These are phyloP conservation scores for Periconia sp. DNA, from an alignment of 2,329 filamentous ascomycete genomes.

Conservation along the genomic window DNA sequence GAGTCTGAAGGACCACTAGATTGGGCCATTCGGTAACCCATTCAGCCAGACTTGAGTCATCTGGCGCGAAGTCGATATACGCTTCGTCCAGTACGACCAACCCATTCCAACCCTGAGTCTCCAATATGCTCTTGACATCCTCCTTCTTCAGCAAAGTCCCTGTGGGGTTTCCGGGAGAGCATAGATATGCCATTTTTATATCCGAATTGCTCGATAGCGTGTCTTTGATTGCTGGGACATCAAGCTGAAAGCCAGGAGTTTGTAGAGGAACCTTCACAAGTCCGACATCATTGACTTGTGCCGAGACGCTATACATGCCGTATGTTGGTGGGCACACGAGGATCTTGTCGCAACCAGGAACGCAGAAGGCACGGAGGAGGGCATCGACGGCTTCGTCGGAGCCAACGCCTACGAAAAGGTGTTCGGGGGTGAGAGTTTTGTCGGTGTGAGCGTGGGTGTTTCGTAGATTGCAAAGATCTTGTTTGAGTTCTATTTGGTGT, in stretches of 20 bases:
- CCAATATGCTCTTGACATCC: conserved; percentile 72
- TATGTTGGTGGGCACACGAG: conserved; percentile 96
- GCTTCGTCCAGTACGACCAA: conserved; percentile 92
- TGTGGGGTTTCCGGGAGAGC: conserved; percentile 94
- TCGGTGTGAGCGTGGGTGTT: conserved; percentile 81
- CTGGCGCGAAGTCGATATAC: conserved; percentile 90
- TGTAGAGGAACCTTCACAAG: conserved; percentile 85
- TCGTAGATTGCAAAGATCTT: conserved; percentile 81
- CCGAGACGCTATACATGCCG: conserved; percentile 96
- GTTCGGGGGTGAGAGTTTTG: conserved; percentile 72
- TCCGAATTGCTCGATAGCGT: conserved; percentile 63
- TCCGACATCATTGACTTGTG: conserved; percentile 87
- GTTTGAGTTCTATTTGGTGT: conserved; percentile 85
- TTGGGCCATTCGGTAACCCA: conserved; percentile 94
- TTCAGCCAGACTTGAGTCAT: conserved; percentile 79
- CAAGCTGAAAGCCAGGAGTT: conserved; percentile 70
- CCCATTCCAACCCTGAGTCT: conserved; percentile 93
- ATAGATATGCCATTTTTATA: conserved; percentile 90
- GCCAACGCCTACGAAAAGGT: conserved; percentile 93
- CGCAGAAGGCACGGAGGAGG: conserved; percentile 88
- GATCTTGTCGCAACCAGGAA: conserved; percentile 83
- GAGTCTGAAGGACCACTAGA: conserved; percentile 94
- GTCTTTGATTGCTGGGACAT: conserved; percentile 68
- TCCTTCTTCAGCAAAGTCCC: conserved; percentile 75
- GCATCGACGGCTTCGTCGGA: conserved; percentile 97